Conservation (phyloP, 2,329 filamentous ascomycete genomes). For the Fusarium sp. region DNA sequence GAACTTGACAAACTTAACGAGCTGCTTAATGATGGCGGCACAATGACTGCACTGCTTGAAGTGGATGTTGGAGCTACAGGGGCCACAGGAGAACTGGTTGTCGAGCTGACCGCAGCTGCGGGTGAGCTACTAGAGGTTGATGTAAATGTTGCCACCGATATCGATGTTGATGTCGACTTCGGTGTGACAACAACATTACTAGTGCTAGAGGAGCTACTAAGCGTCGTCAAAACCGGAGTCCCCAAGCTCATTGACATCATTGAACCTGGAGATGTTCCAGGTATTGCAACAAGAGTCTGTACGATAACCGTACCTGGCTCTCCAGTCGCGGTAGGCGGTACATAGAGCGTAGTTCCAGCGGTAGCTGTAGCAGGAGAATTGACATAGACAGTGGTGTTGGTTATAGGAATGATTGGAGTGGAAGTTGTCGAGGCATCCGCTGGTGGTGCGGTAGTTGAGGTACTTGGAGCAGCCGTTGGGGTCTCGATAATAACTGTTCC, state of each 20-base stretch:
- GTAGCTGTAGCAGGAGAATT: slow-evolving; percentile 10
- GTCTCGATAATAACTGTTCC: slow-evolving; percentile 31
- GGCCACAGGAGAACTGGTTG: background rate
- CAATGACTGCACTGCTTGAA: background rate
- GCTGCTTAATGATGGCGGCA: background rate
- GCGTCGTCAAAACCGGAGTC: background rate
- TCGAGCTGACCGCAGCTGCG: background rate
- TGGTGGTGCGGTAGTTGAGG: background rate
- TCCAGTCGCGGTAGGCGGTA: slow-evolving; percentile 8
- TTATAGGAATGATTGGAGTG: background rate
- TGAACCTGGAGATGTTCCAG: background rate
- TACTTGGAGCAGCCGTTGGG: background rate
- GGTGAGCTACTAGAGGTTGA: background rate
- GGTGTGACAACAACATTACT: background rate
- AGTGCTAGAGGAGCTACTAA: background rate
- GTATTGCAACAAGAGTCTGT: background rate
- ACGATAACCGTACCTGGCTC: slow-evolving; percentile 29
- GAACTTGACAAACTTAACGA: background rate
- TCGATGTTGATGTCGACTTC: background rate
- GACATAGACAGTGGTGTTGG: slow-evolving; percentile 15
- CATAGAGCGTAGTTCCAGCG: slow-evolving; percentile 12
- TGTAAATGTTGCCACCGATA: background rate
- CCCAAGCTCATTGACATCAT: background rate
- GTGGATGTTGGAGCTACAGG: background rate
- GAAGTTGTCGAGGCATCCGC: background rate